These are phyloP conservation scores for Cenococcum geophilum DNA, from an alignment of 495 filamentous ascomycete genomes.

Conservation along the genomic window DNA sequence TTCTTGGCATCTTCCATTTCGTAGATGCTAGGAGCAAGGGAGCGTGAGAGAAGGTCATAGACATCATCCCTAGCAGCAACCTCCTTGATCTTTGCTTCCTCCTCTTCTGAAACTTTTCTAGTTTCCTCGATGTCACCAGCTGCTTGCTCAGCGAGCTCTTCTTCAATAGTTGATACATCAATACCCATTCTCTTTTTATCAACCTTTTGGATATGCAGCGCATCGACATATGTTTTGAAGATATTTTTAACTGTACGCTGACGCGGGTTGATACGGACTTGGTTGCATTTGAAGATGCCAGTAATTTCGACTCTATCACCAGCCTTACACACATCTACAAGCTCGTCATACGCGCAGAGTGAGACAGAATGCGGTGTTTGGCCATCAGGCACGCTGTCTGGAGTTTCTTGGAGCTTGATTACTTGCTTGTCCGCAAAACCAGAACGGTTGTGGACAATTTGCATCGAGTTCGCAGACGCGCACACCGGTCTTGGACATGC, in stretches of 20 bases:
- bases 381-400: conserved; percentile 86
- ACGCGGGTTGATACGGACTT: conserved; percentile 90
- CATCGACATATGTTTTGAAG: conserved; percentile 97
- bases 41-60: conserved; percentile 88
- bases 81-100: conserved; percentile 79
- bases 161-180: conserved; percentile 82
- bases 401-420: conserved; percentile 97
- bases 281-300: conserved; percentile 90
- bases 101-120: conserved; percentile 80
- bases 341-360: conserved; percentile 90
- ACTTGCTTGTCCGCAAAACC: conserved; percentile 95
- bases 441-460: conserved; percentile 95
- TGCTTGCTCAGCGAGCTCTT: conserved; percentile 70
- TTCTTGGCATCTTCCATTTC: conserved; percentile 99
- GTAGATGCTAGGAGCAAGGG: conserved; percentile 89
- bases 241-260: conserved; percentile 87
- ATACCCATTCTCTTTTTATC: conserved; percentile 90
- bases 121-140: conserved; percentile 71
- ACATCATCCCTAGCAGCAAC: conserved; percentile 79
- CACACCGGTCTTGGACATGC: conserved; percentile 81
- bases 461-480: conserved; percentile 86
- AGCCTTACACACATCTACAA: conserved; percentile 95
- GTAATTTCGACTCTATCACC: conserved; percentile 95
- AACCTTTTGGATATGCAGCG: conserved; percentile 90
- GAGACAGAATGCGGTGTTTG: conserved; percentile 98